Base-by-base conservation (phyloP, 352 stramenopile genomes). In the Pythium scleroteichum region DNA sequence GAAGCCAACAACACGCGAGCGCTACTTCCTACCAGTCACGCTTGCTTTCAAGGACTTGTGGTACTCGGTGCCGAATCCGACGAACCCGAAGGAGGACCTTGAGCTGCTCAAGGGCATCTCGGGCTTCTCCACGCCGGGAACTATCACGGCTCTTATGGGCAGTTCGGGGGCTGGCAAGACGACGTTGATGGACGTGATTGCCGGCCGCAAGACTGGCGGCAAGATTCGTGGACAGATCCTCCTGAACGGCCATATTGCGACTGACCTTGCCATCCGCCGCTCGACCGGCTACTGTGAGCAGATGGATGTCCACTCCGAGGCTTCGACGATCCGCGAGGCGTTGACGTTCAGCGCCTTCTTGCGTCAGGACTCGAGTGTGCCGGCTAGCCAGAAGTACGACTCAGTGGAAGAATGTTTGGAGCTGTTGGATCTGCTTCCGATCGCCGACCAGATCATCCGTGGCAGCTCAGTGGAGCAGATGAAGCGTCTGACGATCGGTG, bases 161-260 rank as follows among this genome's bases (percentile, higher is more conserved):
- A 75, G 72, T 4, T 82, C 71, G 0, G 86, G 87, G 38, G 85
- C 88, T 29, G 92, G 94, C 2, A 98, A 98, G 73, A 98, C 94
- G 14, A 99, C 95, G 4, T 73, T 99, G 10, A 90, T 98, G 69
- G 93, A 98, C 69, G 93, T 98, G 4, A 92, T 99, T 47, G 90
- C 95, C 5, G 76, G 95, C 19, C 78, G 95, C 48, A 98, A 98
- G 74, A 95, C 78, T 5, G 79, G 76, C 14, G 95, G 95, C 22
- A 78, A 62, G 17, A 90, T 98, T 52, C 69, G 67, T 24, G 94
- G 94, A 22, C 46, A 96, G 13, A 90, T 98, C 9, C 45, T 62
- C 0, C 59, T 98, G 4, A 98, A 98, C 69, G 94, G 95, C 38
- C 74, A 92, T 56, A 85, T 94, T 66, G 76, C 72, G 7, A 79